phyloP scores from a whole-genome alignment of 2,329 filamentous ascomycete species.

The Diaporthe batatas region DNA sequence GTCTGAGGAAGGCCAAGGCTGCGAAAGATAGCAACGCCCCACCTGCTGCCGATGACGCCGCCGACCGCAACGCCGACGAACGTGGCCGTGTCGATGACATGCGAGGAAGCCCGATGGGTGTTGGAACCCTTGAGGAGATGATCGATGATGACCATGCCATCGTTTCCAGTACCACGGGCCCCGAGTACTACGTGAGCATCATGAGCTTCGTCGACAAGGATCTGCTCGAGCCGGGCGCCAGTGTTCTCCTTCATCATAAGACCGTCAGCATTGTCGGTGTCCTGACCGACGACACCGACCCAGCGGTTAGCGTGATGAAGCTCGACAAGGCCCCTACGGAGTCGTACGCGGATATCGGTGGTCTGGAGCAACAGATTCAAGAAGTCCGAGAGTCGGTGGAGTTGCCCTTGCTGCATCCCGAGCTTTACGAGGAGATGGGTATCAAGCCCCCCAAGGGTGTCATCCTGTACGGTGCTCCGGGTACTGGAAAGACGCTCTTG shows the following conservation, averaged over 20 bases:
- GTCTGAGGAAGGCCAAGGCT: slow-evolving; percentile 90
- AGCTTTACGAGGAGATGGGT: slow-evolving; percentile 99
- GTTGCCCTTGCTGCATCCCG: slow-evolving; percentile 91
- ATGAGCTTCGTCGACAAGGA: slow-evolving; percentile 99
- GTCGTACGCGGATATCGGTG: slow-evolving; percentile 98
- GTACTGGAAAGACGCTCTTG: slow-evolving; percentile 95
- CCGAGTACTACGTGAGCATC: slow-evolving; percentile 99
- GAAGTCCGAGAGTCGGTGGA: slow-evolving; percentile 98
- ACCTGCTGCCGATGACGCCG: slow-evolving; percentile 78
- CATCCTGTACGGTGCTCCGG: slow-evolving; percentile 96
- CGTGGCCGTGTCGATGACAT: slow-evolving; percentile 96
- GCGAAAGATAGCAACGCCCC: slow-evolving; percentile 77
- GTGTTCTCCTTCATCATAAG: slow-evolving; percentile 96
- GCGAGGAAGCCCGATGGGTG: slow-evolving; percentile 98
- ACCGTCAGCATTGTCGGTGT: slow-evolving; percentile 98
- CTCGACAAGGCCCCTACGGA: slow-evolving; percentile 98
- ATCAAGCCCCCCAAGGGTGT: slow-evolving; percentile 99
- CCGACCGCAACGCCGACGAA: slow-evolving; percentile 93
- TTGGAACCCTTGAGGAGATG: slow-evolving; percentile 97
- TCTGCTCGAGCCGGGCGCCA: slow-evolving; percentile 93
- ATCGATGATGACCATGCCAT: slow-evolving; percentile 99
- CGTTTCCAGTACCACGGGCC: slow-evolving; percentile 95
- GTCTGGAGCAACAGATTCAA: slow-evolving; percentile 94
- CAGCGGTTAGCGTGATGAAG: slow-evolving; percentile 98
- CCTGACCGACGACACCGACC: slow-evolving; percentile 94